A percentile compares a stretch with the other conserved stretches of the same genome.
These are phyloP conservation scores for Tuber borchii DNA, from an alignment of 495 filamentous ascomycete species.

Conservation along the genomic window DNA sequence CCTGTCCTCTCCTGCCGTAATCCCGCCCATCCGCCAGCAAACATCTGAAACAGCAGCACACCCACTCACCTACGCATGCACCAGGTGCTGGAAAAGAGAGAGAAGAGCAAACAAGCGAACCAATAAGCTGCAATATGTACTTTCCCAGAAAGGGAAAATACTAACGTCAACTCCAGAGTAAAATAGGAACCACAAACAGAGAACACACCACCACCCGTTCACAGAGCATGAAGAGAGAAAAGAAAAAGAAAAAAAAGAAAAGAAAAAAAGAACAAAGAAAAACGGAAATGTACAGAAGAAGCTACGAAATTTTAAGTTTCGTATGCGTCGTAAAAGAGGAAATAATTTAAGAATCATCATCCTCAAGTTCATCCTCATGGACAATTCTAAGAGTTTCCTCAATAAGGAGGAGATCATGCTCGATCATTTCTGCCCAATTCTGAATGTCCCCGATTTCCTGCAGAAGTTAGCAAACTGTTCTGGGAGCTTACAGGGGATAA, in stretches of 20 bases:
- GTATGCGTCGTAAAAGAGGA: slow-evolving; percentile 31
- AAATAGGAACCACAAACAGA: slow-evolving; percentile 26
- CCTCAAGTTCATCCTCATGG: slow-evolving; percentile 44
- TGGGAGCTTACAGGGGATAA: not conserved
- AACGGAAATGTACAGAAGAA: slow-evolving; percentile 43
- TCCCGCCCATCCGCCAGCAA: not conserved
- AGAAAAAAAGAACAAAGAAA: slow-evolving; percentile 41
- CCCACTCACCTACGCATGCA: not conserved
- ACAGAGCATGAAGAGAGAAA: slow-evolving; percentile 14
- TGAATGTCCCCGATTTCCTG: slow-evolving; percentile 89
- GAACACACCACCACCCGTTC: slow-evolving; percentile 19
- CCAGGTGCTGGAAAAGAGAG: slow-evolving; percentile 1
- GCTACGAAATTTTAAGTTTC: slow-evolving; percentile 40
- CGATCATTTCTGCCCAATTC: slow-evolving; percentile 96
- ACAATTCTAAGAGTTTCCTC: slow-evolving; percentile 77
- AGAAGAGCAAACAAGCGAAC: slow-evolving; percentile 31
- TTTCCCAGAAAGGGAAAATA: slow-evolving; percentile 36
- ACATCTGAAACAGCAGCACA: slow-evolving; percentile 3
- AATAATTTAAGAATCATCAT: slow-evolving; percentile 34
- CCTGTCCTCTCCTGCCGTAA: not conserved
- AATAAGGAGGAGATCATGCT: slow-evolving; percentile 78
- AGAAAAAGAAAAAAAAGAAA: slow-evolving; percentile 32
- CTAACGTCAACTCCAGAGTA: slow-evolving; percentile 27
- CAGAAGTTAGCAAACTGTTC: slow-evolving; percentile 8
- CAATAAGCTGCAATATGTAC: slow-evolving; percentile 24